Base-by-base conservation (phyloP, 2,329 filamentous ascomycete species). In the Biscogniauxia sp. region DNA sequence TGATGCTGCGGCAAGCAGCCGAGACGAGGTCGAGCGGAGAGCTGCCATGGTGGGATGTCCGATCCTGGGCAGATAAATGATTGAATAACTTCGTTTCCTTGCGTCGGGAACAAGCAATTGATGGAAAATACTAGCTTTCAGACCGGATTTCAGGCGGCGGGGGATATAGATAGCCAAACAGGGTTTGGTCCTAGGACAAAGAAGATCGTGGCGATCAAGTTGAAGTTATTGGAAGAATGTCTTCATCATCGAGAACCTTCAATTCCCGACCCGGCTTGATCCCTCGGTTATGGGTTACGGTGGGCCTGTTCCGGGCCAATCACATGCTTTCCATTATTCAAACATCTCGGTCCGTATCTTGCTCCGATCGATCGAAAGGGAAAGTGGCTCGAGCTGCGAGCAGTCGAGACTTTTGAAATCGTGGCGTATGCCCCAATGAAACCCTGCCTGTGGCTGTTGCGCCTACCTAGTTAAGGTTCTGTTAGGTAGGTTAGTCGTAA, bases 1-100 rank as follows among this genome's bases (percentile, higher is more conserved):
- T 66, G 69, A 73, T 68, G 78, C 71, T 68, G 80, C 75, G 74
- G 79, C 80, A 68, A 87, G 70, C 61, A 85, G 73, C 72, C 83
- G 80, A 65, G 79, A 73, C 61, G 83, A 78, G 70, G 82, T 78
- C 70, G 82, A 84, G 80, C 84, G 84, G 76, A 87, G 84, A 80
- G 84, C 79, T 72, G 84, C 82, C 84, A 87, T 87, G 74, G 72
- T 78, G 68, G 69, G 70, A 66, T 58, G 62, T 54, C 37, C 37
- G 15, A 45, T 17, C 37, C 2, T n/a, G 11, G 26, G 37, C 26
- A 15, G 20, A 52, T 57, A 61, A 37, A 54, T 23, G 25, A 41
- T 50, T 59, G 54, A 52, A 55, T 57, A 51, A 55, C 51, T 59
- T 51, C 26, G 52, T 60, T 51, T 20, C n/a, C 20, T 37, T 32